Evolutionary conservation across 2,329 filamentous ascomycete species (phyloP).

Genomic region (Paracamarosporium sp.): DNA sequence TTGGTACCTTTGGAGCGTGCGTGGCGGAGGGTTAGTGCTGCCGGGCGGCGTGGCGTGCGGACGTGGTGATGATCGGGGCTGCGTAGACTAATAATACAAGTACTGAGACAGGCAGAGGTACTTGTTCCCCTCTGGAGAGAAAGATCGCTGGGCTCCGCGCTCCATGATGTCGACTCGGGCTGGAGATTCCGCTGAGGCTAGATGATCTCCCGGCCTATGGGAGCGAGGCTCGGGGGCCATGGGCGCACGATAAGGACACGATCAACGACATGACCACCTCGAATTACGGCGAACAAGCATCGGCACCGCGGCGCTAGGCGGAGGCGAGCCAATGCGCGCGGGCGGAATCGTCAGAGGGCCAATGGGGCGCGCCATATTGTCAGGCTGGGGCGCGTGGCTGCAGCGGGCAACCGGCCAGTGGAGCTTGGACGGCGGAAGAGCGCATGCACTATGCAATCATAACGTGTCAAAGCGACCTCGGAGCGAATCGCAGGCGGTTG

Average conservation of each 20-base stretch:
- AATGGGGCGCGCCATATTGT: slow-evolving; percentile 5
- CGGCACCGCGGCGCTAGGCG: slow-evolving; percentile 21
- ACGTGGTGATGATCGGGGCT: neutral
- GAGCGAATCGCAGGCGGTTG: slow-evolving; percentile 29
- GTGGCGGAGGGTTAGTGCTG: slow-evolving; percentile 17
- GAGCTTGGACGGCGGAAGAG: slow-evolving; percentile 37
- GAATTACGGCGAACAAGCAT: slow-evolving; percentile 42
- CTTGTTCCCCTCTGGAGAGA: neutral
- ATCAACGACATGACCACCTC: slow-evolving; percentile 33
- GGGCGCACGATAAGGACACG: slow-evolving; percentile 38
- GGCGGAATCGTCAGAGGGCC: slow-evolving; percentile 17
- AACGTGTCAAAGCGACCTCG: slow-evolving; percentile 37
- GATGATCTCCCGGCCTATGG: slow-evolving; percentile 35
- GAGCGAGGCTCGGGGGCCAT: slow-evolving; percentile 23
- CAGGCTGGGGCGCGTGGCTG: slow-evolving; percentile 36
- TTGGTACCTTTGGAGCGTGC: slow-evolving; percentile 15
- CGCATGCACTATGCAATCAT: slow-evolving; percentile 33
- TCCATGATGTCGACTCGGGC: slow-evolving; percentile 29
- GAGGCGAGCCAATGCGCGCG: slow-evolving; percentile 35
- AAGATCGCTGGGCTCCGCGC: slow-evolving; percentile 9
- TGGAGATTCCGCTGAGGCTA: slow-evolving; percentile 28
- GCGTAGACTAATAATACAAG: neutral
- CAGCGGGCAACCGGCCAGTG: slow-evolving; percentile 38
- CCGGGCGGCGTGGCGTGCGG: neutral
- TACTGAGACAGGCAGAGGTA: neutral